phyloP scores from a whole-genome alignment of 2,329 filamentous ascomycete genomes.

The Fusarium sulawesiense region DNA sequence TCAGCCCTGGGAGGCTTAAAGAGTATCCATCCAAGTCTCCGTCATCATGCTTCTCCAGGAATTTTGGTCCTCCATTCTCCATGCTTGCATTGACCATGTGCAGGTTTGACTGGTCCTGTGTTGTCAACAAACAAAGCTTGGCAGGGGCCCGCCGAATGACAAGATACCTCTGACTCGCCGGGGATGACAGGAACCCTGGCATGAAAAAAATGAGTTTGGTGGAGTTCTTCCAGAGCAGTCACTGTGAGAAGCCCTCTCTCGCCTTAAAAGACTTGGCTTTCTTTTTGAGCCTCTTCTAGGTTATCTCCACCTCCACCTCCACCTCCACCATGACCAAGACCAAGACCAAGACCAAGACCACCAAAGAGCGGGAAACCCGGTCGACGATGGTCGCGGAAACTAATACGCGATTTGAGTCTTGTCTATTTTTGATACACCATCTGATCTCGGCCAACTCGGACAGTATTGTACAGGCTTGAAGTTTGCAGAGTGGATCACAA shows the following conservation, averaged over 20 bases:
- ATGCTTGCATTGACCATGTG: slow-evolving; percentile 41
- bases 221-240: not conserved
- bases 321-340: not conserved
- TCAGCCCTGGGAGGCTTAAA: slow-evolving; percentile 12
- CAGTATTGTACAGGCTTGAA: not conserved
- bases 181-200: slow-evolving; percentile 34
- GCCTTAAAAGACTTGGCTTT: slow-evolving; percentile 15
- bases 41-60: slow-evolving; percentile 30
- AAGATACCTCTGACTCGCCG: slow-evolving; percentile 13
- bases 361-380: not conserved
- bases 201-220: not conserved
- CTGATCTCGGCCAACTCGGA: not conserved
- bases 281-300: slow-evolving; percentile 1
- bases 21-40: slow-evolving; percentile 1
- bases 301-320: not conserved
- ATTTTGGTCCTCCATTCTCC: slow-evolving; percentile 31
- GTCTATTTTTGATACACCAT: not conserved
- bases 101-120: slow-evolving; percentile 38
- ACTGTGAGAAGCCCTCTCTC: not conserved
- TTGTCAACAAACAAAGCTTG: slow-evolving; percentile 29
- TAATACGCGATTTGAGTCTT: not conserved
- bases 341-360: not conserved
- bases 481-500: not conserved
- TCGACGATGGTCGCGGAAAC: not conserved
- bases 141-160: slow-evolving; percentile 30